Percentiles rank a stretch among this genome's conserved stretches.
Conservation (phyloP, 257 asterid species). For the Solanum etuberosum region DNA sequence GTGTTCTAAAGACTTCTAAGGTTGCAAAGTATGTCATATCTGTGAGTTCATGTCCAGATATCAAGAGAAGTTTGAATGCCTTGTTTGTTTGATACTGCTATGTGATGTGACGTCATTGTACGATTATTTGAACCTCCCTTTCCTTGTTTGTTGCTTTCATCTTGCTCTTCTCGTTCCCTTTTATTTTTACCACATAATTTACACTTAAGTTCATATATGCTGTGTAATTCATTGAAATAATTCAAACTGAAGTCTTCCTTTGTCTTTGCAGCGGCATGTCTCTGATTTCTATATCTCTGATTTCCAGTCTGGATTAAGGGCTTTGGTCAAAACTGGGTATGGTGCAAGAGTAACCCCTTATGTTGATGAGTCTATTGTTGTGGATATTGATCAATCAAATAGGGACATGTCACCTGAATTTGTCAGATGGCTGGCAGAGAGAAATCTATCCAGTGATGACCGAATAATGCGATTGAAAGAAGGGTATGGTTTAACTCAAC, state of each 20-base stretch:
- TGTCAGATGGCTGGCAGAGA: conserved; percentile 65
- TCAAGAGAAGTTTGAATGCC: neutral
- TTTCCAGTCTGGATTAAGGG: conserved; percentile 83
- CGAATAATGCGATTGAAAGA: conserved; percentile 66
- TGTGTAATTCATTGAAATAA: neutral
- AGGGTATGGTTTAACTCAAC: conserved; percentile 33
- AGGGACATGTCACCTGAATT: conserved; percentile 45
- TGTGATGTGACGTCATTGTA: neutral
- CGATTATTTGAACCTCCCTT: neutral
- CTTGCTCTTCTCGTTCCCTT: neutral
- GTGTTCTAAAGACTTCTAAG: neutral
- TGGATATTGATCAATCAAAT: conserved; percentile 48
- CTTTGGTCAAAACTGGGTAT: conserved; percentile 73
- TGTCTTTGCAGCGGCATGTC: conserved; percentile 53
- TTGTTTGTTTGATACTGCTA: neutral
- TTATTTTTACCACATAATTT: neutral
- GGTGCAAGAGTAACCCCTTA: conserved; percentile 72
- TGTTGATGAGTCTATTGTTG: conserved; percentile 57
- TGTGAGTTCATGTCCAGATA: neutral
- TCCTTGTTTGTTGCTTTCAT: neutral
- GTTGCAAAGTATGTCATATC: neutral
- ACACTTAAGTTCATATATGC: neutral
- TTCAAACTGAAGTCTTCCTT: neutral
- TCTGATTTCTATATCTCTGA: conserved; percentile 91
- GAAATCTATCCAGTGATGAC: conserved; percentile 64